Evolutionary conservation across 352 stramenopile species (phyloP), one percentile per base, ranked within the genome.

Genomic region (Globisporangium parvum): DNA sequence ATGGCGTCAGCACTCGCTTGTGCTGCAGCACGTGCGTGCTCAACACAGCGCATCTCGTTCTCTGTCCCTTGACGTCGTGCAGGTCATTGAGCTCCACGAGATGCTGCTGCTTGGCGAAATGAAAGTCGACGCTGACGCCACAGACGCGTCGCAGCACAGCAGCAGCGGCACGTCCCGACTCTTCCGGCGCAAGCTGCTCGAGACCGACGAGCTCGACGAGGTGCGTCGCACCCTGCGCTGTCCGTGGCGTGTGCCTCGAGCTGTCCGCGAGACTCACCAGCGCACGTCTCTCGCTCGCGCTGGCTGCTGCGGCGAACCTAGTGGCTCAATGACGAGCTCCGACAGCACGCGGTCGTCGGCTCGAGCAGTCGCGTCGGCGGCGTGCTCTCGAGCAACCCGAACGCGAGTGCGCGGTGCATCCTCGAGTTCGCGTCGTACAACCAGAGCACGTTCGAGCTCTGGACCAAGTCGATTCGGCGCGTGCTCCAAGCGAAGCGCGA

Each of bases 391-490:
- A 87, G 72, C 26, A 88, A 86, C 24, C 65, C 75, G 14, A 67
- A 78, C 40, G 76, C 77, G 14, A 91, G 75, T 21, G 70, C 78
- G 2, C 76, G 77, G 33, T 78, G 69, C 53, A 62, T 91, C n/a
- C 9, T 94, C 17, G 84, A 94, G 59, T 92, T 94, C 41, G 80
- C 59, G 9, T 89, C 84, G 37, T 73, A 85, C 70, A 94, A 71
- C 57, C 81, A 90, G 44, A 90, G 57, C 60, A 91, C 81, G 20
- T 94, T 94, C 44, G 84, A 94, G 63, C 63, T 94, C 26, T 94
- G 84, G 84, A 86, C 80, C 23, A 94, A 94, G 56, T 79, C 77
- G 8, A 82, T 94, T 67, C 77, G 81, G 12, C 75, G 81, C 12
- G 76, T 88, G 14, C 60, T 94, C 10, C 71, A 76, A 6, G 49